Base-by-base conservation (phyloP, 169 alveolate genomes). In the Cryptosporidium sp. region DNA sequence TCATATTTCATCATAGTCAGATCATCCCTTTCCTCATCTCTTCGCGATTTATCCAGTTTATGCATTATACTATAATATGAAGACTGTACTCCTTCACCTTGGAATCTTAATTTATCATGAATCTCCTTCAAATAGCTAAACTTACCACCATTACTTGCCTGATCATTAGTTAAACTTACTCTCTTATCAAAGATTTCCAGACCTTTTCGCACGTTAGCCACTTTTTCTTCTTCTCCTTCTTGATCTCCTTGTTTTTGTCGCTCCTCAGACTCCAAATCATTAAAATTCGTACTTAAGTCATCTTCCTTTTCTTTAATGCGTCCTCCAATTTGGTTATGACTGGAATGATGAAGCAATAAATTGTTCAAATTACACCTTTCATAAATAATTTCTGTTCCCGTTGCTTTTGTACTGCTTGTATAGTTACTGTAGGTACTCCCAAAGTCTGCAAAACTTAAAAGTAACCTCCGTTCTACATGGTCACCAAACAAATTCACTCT, bases 281-380 rank as follows among this genome's bases (percentile, higher is more conserved):
- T 2, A 14, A 48, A 48, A 48, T 16, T 48, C 2, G 7, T 2
- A 14, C 6, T 48, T 14, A 12, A 16, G 14, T 48, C 55, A 48
- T 14, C 21, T 16, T 14, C 55, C 21, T 48, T 48, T 12, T 48
- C 55, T 12, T 16, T 14, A 14, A 16, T 12, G 1, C 14, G 7
- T 6, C 55, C 55, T 14, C 14, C 10, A 48, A 14, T 48, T 48
- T 48, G 55, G 21, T 16, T 48, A 2, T 48, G 21, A 12, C 21
- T 48, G n/a, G 23, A 2, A 48, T 14, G 14, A 14, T 48, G 12
- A 48, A 48, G 55, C 12, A 21, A 48, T 16, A 48, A 14, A 14
- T 48, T 48, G 55, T 51, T 18, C 59, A 71, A 43, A 52, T 52
- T 71, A 58, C 85, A 71, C 23, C 59, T 71, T 10, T 71, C 69